Conservation (phyloP, 768 basidiomycete genomes). For the Boletus rubropictus region DNA sequence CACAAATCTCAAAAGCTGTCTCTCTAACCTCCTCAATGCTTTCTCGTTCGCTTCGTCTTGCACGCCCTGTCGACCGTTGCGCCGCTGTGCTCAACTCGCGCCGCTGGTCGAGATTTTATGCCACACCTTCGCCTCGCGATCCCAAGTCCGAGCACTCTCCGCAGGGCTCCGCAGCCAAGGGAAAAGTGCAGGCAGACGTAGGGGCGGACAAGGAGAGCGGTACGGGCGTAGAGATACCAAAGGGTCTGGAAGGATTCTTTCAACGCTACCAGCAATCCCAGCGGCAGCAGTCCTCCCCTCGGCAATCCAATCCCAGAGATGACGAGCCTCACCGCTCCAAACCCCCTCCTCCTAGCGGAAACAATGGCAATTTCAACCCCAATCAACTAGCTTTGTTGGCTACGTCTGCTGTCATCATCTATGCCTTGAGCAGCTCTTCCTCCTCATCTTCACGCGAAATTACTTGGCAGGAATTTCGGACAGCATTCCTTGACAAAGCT, state of each 20-base stretch:
- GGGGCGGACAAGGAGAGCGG: slow-evolving; percentile 31
- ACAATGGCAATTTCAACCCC: slow-evolving; percentile 47
- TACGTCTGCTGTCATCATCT: slow-evolving; percentile 57
- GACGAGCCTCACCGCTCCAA: slow-evolving; percentile 35
- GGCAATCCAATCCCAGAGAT: slow-evolving; percentile 26
- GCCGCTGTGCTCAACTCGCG: slow-evolving; percentile 31
- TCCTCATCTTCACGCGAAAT: slow-evolving; percentile 73
- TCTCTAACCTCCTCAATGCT: slow-evolving; percentile 40
- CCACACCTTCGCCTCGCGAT: slow-evolving; percentile 40
- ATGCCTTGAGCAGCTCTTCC: slow-evolving; percentile 47
- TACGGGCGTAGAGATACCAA: slow-evolving; percentile 43
- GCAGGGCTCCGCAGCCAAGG: slow-evolving; percentile 22
- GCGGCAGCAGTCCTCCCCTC: slow-evolving; percentile 26
- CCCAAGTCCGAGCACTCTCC: slow-evolving; percentile 25
- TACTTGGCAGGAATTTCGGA: slow-evolving; percentile 99
- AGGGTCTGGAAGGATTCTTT: slow-evolving; percentile 75
- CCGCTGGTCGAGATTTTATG: slow-evolving; percentile 39
- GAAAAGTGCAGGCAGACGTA: slow-evolving; percentile 30
- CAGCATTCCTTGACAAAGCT: slow-evolving; percentile 93
- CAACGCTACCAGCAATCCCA: slow-evolving; percentile 51
- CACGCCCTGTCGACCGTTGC: slow-evolving; percentile 39
- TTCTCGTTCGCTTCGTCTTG: slow-evolving; percentile 55
- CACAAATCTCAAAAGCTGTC: background rate
- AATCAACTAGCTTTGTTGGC: slow-evolving; percentile 57
- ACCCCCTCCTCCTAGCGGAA: slow-evolving; percentile 44